Conservation (phyloP, 2,329 filamentous ascomycete genomes). For the Eutypella sp. region DNA sequence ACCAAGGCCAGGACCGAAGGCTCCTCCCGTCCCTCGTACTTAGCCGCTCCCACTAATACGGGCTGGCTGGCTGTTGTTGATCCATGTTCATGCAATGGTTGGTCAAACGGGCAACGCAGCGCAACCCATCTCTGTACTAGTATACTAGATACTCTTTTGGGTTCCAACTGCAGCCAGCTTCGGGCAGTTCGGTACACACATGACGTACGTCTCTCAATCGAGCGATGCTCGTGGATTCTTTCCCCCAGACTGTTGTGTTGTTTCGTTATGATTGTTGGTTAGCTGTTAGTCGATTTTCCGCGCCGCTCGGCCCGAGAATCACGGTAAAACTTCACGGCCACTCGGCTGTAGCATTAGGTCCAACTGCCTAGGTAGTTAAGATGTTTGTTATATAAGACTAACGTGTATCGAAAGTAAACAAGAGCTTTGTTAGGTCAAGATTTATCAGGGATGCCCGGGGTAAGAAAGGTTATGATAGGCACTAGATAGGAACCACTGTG, state of each 20-base stretch:
- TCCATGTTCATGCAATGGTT: not conserved
- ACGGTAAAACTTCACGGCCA: not conserved
- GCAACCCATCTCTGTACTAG: not conserved
- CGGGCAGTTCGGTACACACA: not conserved
- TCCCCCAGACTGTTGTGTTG: too few species aligned
- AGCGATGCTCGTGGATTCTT: too few species aligned
- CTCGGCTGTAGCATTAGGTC: too few species aligned
- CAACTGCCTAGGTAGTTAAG: not conserved
- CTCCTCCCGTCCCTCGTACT: slow-evolving; percentile 1
- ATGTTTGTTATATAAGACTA: not conserved
- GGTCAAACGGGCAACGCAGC: not conserved
- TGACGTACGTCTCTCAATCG: not conserved
- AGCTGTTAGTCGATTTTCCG: not conserved
- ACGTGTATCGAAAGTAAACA: too few species aligned
- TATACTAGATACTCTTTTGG: not conserved
- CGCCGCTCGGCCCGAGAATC: not conserved
- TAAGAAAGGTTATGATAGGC: too few species aligned
- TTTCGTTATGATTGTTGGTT: not conserved
- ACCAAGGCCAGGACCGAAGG: too few species aligned
- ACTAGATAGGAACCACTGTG: not conserved
- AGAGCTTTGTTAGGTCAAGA: too few species aligned
- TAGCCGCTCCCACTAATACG: not conserved
- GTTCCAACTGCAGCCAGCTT: not conserved
- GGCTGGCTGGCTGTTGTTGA: not conserved
- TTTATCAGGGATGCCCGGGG: too few species aligned